Evolutionary conservation across 148 eudicot genomes (phyloP), one percentile per base, ranked within the genome.

Genomic region (Oxyria digyna): DNA sequence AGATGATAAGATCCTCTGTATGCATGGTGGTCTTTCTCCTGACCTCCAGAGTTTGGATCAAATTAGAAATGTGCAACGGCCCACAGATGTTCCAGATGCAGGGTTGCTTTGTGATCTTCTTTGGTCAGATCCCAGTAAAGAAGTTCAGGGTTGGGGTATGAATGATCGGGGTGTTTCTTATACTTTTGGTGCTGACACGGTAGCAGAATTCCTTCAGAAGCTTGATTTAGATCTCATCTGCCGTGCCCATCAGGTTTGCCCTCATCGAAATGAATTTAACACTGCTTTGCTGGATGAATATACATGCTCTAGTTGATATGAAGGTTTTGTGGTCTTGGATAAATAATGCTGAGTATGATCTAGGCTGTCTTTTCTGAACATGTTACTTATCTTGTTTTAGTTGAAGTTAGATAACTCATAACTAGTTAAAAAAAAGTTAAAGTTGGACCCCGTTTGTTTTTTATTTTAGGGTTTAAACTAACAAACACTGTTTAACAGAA

Each of bases 61-160:
- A 64, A 71, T 71, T 24, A 59, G 67, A 9, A 29, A 57, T 15
- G 7, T 71, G 49, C 50, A 57, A 40, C 21, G 74, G 11, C 74
- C 74, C 33, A 41, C 52, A 55, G 74, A 57, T 33, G 74, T 71
- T 23, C 74, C 74, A 11, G 74, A 71, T 55, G n/a, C 24, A 6
- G 74, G 74, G n/a, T 62, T 71, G 68, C 74, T 71, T 14, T 71
- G 74, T 71, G 74, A 71, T 62, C 67, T 71, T 38, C 74, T 71
- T 42, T 71, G 74, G 74, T 57, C 74, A 31, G 74, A 71, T 71
- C 74, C 74, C 38, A 35, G 64, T 70, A 40, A 40, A 54, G 67
- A 40, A 12, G 67, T 57, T 40, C 48, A 71, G 42, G 74, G 74
- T 10, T 71, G 74, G 74, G 74, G 49, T 23, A 59, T 55, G 67